Evolutionary conservation across 1,284 basidiomycete genomes (phyloP), one percentile per base, ranked within the genome.

Genomic region (Leccinum subfulvum): DNA sequence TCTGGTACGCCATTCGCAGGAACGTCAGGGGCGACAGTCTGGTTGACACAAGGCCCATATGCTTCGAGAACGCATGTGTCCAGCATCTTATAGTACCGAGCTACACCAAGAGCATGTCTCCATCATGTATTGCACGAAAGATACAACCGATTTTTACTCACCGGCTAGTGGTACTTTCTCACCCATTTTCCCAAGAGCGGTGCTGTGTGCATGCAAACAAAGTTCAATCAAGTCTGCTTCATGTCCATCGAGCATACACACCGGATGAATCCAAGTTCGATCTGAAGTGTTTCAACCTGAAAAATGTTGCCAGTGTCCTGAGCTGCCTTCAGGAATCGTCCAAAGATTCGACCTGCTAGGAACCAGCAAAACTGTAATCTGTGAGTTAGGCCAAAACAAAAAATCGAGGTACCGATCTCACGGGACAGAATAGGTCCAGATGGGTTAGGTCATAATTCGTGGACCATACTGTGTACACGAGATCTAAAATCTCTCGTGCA

Each of bases 181-280:
- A 0, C 87, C 88, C 64, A 90, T 81, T 68, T 83, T 85, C 16
- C 75, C 72, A 23, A 91, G 80, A 8, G 87, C 86, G 55, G 78
- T 78, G 33, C 89, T 90, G 62, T 35, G 55, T 21, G 44, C 26
- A 65, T 26, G 58, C 11, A 13, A 14, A 63, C 23, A 28, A 55
- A 57, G 4, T 21, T 26, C 14, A 16, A 37, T 35, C 4, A 13
- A 28, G 13, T 56, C 44, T 59, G 65, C 35, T 61, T 59, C 44
- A 10, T 37, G n/a, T 33, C 28, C 26, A 53, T 33, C 18, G 11
- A 47, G 30, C 18, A 61, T n/a, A 79, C 84, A 56, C 62, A 90
- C 88, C 83, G 79, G 30, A 91, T 80, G 67, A 86, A 89, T 61
- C 85, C 83, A 21, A 90, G 75, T 71, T 91, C 89, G 21, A 80